A percentile compares a stretch with the other conserved stretches of the same genome.
Conservation (phyloP, 306 rosid species). For the Mimosa bimucronata region DNA sequence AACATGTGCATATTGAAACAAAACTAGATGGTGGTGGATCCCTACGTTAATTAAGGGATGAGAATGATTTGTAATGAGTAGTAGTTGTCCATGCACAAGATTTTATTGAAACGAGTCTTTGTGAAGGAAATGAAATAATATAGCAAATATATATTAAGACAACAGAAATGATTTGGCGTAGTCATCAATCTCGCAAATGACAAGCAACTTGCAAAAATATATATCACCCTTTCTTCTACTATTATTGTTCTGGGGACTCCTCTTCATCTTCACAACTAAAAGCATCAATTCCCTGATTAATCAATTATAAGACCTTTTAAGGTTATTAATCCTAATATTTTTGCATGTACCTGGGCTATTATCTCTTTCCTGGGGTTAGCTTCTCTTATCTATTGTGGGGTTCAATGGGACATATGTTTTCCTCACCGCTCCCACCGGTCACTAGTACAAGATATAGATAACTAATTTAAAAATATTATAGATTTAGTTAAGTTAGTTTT, state of each 20-base stretch:
- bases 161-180: slow-evolving; percentile 4
- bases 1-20: neutral
- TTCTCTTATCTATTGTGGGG: neutral
- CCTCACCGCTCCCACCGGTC: neutral
- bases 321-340: neutral
- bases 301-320: neutral
- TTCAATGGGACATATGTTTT: neutral
- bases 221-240: neutral
- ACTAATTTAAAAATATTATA: no score
- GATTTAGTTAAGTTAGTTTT: no score
- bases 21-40: slow-evolving; percentile 2
- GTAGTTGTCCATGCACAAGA: slow-evolving; percentile 6
- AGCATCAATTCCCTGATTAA: neutral
- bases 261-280: neutral
- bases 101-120: neutral
- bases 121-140: slow-evolving; percentile 3
- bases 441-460: no score
- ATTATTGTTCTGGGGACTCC: slow-evolving; percentile 4
- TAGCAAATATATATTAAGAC: neutral
- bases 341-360: neutral
- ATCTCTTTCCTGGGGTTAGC: neutral
- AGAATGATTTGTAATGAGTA: slow-evolving; percentile 29
- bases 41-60: neutral
- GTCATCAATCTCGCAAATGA: slow-evolving; percentile 24
- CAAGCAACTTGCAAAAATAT: slow-evolving; percentile 26